phyloP scores from a whole-genome alignment of 352 stramenopile genomes.

The Globisporangium paddicum region DNA sequence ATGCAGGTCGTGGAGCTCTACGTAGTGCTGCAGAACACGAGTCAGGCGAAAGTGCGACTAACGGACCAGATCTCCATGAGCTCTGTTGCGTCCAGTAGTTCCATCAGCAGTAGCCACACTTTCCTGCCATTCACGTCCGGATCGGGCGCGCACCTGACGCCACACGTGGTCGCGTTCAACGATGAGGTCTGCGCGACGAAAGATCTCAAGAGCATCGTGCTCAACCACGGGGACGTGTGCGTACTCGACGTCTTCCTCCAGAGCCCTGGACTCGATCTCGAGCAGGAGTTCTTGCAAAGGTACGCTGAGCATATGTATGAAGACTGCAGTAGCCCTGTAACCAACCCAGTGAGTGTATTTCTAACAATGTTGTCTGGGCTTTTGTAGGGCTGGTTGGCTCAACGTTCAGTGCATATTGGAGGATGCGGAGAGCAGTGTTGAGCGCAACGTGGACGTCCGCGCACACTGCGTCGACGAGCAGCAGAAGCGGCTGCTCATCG shows the following conservation, averaged over 20 bases:
- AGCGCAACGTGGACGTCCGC: neutral
- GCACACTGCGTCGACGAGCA: conserved; percentile 5
- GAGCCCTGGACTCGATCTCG: conserved; percentile 41
- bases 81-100: neutral
- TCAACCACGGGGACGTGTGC: conserved; percentile 42
- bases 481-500: conserved; percentile 8
- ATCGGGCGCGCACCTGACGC: conserved; percentile 37
- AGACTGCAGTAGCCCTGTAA: no score
- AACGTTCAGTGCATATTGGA: conserved; percentile 1
- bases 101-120: neutral
- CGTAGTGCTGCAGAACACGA: conserved; percentile 50
- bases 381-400: conserved; percentile 7
- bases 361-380: neutral
- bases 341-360: neutral
- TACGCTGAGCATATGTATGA: conserved; percentile 14
- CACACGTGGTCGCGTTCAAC: conserved; percentile 38
- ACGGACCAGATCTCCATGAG: conserved; percentile 31
- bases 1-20: conserved; percentile 57
- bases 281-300: conserved; percentile 51
- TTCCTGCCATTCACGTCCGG: conserved; percentile 32
- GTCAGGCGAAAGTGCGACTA: conserved; percentile 17
- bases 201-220: conserved; percentile 19
- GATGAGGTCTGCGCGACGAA: conserved; percentile 15
- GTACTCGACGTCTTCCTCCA: conserved; percentile 50
- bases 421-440: neutral